These are phyloP conservation scores for Calendula officinalis DNA, from an alignment of 129 eudicot species.

Conservation along the genomic window DNA sequence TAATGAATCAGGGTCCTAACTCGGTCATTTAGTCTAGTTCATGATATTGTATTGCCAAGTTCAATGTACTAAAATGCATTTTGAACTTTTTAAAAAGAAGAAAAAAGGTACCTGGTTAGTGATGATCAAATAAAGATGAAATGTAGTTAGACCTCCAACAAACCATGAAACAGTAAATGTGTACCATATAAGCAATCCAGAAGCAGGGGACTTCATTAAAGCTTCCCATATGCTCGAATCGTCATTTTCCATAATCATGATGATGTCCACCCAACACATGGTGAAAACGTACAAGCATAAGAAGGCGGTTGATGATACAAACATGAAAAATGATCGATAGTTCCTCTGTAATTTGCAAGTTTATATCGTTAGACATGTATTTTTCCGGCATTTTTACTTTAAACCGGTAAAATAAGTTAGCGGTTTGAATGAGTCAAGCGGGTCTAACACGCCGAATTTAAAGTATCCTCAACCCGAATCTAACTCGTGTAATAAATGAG, in stretches of 20 bases:
- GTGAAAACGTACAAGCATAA: slow-evolving; percentile 50
- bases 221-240: slow-evolving; percentile 38
- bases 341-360: slow-evolving; percentile 51
- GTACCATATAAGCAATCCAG: slow-evolving; percentile 44
- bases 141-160: slow-evolving; percentile 60
- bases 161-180: slow-evolving; percentile 61
- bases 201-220: slow-evolving; percentile 44
- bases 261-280: slow-evolving; percentile 51
- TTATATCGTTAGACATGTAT: slow-evolving; percentile 2
- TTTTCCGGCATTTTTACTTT: background rate
- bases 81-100: background rate
- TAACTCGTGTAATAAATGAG: no score
- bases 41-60: no score
- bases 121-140: slow-evolving; percentile 53
- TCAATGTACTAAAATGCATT: background rate
- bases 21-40: no score
- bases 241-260: slow-evolving; percentile 30
- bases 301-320: slow-evolving; percentile 48
- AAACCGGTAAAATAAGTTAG: background rate
- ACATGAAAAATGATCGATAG: slow-evolving; percentile 60
- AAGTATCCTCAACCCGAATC: no score
- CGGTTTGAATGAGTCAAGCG: background rate
- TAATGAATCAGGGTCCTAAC: no score
- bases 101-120: slow-evolving; percentile 55
- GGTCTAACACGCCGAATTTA: background rate